Conservation (phyloP, 352 stramenopile genomes). For the Pythium plurisporium region DNA sequence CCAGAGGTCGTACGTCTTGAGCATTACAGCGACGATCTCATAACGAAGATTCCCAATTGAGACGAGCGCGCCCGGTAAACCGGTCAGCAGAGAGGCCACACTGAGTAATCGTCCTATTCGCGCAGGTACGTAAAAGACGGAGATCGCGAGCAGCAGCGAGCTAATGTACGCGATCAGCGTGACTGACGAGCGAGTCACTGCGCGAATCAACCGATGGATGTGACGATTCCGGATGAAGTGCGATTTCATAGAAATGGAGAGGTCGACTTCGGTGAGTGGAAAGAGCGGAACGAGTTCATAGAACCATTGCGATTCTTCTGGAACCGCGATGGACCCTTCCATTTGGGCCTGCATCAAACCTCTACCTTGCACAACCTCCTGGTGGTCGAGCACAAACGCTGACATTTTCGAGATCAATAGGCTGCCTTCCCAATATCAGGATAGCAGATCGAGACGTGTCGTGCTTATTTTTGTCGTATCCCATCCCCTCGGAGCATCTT, state of each 20-base stretch:
- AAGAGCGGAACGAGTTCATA: conserved; percentile 12
- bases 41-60: conserved; percentile 7
- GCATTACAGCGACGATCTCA: conserved; percentile 14
- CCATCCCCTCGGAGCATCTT: no score
- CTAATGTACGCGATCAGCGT: not conserved
- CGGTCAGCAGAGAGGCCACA: not conserved
- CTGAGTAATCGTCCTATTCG: not conserved
- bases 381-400: no score
- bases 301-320: no score
- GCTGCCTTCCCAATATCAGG: not conserved
- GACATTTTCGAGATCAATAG: no score
- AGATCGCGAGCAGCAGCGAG: not conserved
- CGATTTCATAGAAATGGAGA: conserved; percentile 20
- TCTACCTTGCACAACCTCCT: no score
- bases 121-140: not conserved
- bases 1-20: conserved; percentile 21
- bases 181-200: not conserved
- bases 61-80: conserved; percentile 1
- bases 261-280: conserved; percentile 12
- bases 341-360: no score
- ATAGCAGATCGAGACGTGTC: not conserved
- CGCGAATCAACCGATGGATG: not conserved
- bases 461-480: no score
- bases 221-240: not conserved
- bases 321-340: no score